Evolutionary conservation across 495 filamentous ascomycete species (phyloP).

Genomic region (Mytilinidion resinicola): DNA sequence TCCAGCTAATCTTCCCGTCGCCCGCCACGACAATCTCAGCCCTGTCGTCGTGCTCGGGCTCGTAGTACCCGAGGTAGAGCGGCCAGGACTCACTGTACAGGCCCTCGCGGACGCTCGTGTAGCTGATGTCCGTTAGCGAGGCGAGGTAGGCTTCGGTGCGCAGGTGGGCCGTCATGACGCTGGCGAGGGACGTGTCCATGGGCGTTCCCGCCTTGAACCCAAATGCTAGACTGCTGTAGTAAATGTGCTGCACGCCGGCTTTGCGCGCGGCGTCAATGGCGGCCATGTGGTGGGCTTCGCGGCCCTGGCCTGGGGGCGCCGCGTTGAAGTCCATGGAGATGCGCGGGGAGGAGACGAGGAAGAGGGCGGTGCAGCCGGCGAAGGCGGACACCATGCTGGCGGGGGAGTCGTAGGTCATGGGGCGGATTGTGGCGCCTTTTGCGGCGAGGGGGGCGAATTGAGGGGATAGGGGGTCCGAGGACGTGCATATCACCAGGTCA

Average conservation of each 20-base stretch:
- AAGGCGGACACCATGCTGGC: constrained; percentile 33
- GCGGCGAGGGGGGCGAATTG: constrained; percentile 8
- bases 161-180: constrained; percentile 66
- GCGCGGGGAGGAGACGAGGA: constrained; percentile 46
- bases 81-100: constrained; percentile 64
- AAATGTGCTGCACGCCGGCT: constrained; percentile 56
- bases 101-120: constrained; percentile 55
- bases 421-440: constrained; percentile 10
- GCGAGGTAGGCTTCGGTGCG: constrained; percentile 54
- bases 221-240: constrained; percentile 63
- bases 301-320: constrained; percentile 31
- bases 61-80: constrained; percentile 60
- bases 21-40: constrained; percentile 36
- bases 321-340: constrained; percentile 34
- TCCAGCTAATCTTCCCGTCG: constrained; percentile 42
- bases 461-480: constrained; percentile 15
- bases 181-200: constrained; percentile 22
- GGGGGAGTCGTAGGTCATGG: constrained; percentile 33
- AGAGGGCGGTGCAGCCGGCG: constrained; percentile 40
- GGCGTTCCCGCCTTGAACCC: constrained; percentile 34
- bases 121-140: constrained; percentile 35
- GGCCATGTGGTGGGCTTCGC: constrained; percentile 43
- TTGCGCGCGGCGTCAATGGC: constrained; percentile 54
- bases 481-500: constrained; percentile 39
- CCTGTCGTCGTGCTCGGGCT: constrained; percentile 24